A percentile compares a stretch with the other conserved stretches of the same genome.
phyloP scores from a whole-genome alignment of 139 green algal species.

The Micractinium sp. region DNA sequence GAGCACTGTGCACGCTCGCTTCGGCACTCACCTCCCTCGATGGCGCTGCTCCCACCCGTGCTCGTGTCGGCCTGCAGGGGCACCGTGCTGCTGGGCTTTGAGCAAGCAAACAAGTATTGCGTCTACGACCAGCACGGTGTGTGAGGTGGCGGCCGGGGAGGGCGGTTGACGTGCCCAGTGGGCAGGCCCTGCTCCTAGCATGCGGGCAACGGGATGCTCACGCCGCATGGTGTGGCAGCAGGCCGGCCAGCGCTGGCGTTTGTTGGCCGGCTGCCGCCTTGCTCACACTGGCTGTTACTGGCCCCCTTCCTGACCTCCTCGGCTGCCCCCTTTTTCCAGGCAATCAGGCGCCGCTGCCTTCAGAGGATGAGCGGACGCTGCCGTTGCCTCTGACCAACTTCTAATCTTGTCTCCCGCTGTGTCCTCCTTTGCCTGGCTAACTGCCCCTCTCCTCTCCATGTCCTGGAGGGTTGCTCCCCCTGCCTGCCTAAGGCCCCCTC shows the following conservation, averaged over 20 bases:
- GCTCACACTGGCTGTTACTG: too few species aligned
- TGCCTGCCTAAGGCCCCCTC: too few species aligned
- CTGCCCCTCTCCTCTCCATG: neutral
- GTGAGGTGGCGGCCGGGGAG: neutral
- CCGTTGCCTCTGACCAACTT: neutral
- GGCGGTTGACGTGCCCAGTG: neutral
- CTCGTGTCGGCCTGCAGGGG: constrained; percentile 58
- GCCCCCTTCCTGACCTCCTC: too few species aligned
- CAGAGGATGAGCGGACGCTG: neutral
- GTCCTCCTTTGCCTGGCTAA: neutral
- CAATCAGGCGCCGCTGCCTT: neutral
- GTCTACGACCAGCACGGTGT: constrained; percentile 69
- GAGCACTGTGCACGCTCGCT: neutral
- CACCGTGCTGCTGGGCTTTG: constrained; percentile 88
- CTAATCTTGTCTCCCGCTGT: neutral
- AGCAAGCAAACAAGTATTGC: constrained; percentile 79
- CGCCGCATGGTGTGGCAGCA: too few species aligned
- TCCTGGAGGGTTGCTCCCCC: too few species aligned
- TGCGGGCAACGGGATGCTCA: neutral
- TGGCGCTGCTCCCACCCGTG: neutral
- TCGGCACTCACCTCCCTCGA: neutral
- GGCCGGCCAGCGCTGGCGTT: too few species aligned
- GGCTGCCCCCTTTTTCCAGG: neutral
- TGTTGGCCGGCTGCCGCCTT: neutral
- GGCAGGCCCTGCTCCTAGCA: neutral